Percentiles rank a stretch among this genome's conserved stretches.
Evolutionary conservation across 129 eudicot genomes (phyloP).

Genomic region (Tagetes patula): DNA sequence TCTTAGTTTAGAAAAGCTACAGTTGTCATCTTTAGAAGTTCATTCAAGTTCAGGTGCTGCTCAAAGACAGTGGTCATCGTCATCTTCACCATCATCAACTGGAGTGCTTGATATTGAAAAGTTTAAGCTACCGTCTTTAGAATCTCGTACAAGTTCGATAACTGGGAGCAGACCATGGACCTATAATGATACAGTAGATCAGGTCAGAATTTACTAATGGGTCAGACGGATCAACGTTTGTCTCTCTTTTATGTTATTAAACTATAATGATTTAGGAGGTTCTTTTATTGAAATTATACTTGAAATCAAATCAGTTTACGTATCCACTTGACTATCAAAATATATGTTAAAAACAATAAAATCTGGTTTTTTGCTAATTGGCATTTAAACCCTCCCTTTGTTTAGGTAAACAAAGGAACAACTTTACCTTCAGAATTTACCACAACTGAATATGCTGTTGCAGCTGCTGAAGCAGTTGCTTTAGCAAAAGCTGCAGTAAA

Average conservation of each 20-base stretch:
- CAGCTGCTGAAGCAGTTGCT: slow-evolving; percentile 92
- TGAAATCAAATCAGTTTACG: neutral
- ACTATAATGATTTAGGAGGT: neutral
- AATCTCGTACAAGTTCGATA: slow-evolving; percentile 45
- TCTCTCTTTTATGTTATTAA: neutral
- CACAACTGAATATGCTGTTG: slow-evolving; percentile 69
- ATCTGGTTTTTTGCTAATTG: neutral
- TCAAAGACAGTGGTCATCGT: slow-evolving; percentile 62
- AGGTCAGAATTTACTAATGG: slow-evolving; percentile 47
- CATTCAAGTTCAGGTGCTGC: slow-evolving; percentile 50
- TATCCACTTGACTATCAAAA: neutral
- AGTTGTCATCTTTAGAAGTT: slow-evolving; percentile 53
- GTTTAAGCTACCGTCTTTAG: slow-evolving; percentile 58
- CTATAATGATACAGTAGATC: slow-evolving; percentile 37
- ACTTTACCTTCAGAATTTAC: slow-evolving; percentile 48
- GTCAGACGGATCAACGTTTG: slow-evolving; percentile 22
- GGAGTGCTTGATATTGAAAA: slow-evolving; percentile 63
- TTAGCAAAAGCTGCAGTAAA: slow-evolving; percentile 78
- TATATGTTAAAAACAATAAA: neutral
- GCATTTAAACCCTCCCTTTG: slow-evolving; percentile 3
- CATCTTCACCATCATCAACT: slow-evolving; percentile 51
- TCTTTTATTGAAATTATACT: neutral
- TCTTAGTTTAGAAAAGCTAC: slow-evolving; percentile 63
- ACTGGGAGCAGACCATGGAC: slow-evolving; percentile 47
- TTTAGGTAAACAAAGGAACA: slow-evolving; percentile 53